These are phyloP conservation scores for Hypoxylon sp. DNA, from an alignment of 2,329 filamentous ascomycete genomes.

Conservation along the genomic window DNA sequence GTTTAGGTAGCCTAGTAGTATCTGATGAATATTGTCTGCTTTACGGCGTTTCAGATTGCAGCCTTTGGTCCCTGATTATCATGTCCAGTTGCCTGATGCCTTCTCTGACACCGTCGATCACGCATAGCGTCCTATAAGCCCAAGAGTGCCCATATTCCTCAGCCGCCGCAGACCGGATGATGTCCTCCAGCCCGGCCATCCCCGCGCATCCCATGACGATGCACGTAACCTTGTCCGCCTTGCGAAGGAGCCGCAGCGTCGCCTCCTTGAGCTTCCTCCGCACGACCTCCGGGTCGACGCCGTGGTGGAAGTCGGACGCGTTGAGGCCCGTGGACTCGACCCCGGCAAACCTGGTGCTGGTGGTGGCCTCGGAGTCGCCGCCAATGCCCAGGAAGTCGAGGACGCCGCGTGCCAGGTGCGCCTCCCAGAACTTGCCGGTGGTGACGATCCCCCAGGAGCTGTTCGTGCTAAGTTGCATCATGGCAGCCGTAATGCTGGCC, in stretches of 20 bases:
- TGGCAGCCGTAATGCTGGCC: constrained; percentile 72
- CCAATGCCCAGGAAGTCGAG: constrained; percentile 65
- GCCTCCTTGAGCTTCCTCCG: constrained; percentile 71
- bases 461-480: constrained; percentile 57
- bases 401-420: constrained; percentile 73
- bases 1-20: neutral
- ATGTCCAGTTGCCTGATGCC: constrained; percentile 70
- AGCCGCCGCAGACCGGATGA: constrained; percentile 73
- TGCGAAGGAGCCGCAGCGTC: constrained; percentile 68
- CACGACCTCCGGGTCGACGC: constrained; percentile 70
- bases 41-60: constrained; percentile 26
- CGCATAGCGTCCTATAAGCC: constrained; percentile 66
- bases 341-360: constrained; percentile 70
- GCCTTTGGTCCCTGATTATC: constrained; percentile 53
- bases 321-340: constrained; percentile 83
- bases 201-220: constrained; percentile 90
- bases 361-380: constrained; percentile 39
- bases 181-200: constrained; percentile 84
- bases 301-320: constrained; percentile 80
- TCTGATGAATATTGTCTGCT: neutral
- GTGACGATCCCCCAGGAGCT: constrained; percentile 86
- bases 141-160: constrained; percentile 63
- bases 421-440: constrained; percentile 85
- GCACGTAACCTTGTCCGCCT: constrained; percentile 67
- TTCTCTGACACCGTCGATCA: constrained; percentile 82